phyloP scores from a whole-genome alignment of 1,139 yeast species.

The Torulaspora globosa region DNA sequence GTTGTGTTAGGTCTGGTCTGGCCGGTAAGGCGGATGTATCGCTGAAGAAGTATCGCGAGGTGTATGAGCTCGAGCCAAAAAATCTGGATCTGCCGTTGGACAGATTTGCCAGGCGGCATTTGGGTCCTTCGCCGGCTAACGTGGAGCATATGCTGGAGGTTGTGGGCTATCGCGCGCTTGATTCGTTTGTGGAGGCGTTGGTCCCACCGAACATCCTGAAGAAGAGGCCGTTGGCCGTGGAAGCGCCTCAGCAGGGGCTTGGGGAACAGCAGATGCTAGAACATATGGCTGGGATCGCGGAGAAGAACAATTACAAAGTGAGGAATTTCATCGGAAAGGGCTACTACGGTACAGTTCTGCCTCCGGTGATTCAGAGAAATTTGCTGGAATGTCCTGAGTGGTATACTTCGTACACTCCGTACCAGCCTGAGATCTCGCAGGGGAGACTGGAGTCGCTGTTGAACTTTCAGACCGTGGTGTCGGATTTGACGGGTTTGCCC shows the following conservation, averaged over 20 bases:
- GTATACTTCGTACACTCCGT: conserved; percentile 98
- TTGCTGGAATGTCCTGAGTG: conserved; percentile 91
- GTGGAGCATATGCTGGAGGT: conserved; percentile 60
- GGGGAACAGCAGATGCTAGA: conserved; percentile 77
- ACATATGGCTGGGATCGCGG: conserved; percentile 64
- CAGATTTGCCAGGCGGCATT: conserved; percentile 84
- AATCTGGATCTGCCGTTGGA: conserved; percentile 46
- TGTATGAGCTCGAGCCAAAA: conserved; percentile 19
- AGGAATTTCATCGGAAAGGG: conserved; percentile 90
- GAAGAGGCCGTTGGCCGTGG: conserved; percentile 53
- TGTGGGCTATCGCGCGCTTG: conserved; percentile 64
- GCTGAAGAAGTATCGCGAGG: conserved; percentile 19
- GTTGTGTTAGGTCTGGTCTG: background rate
- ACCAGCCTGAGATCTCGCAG: conserved; percentile 96
- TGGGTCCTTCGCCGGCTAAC: conserved; percentile 72
- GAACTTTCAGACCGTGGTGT: conserved; percentile 84
- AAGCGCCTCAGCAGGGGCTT: conserved; percentile 62
- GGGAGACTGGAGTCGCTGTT: conserved; percentile 88
- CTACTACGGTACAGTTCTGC: conserved; percentile 83
- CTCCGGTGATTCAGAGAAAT: conserved; percentile 91
- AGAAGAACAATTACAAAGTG: conserved; percentile 61
- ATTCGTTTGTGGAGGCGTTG: conserved; percentile 65
- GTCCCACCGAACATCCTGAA: conserved; percentile 74
- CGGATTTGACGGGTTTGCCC: conserved; percentile 87
- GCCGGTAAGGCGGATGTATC: conserved; percentile 19